These are phyloP conservation scores for Saturnispora besseyi DNA, from an alignment of 805 yeast species.

Conservation along the genomic window DNA sequence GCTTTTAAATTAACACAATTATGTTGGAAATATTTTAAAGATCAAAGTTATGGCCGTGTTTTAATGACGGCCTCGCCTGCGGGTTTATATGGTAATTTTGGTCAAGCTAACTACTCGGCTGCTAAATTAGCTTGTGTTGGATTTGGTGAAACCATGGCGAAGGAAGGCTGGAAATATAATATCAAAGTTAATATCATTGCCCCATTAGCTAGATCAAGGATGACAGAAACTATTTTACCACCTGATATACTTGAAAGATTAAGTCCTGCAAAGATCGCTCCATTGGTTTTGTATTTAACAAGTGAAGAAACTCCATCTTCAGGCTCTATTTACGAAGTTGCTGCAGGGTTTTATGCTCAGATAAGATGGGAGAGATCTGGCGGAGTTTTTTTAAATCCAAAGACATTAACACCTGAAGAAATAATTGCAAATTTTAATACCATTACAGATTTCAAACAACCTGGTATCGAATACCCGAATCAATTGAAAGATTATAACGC, in stretches of 20 bases:
- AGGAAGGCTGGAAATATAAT: slow-evolving; percentile 83
- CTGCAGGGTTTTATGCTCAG: slow-evolving; percentile 89
- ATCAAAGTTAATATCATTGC: slow-evolving; percentile 83
- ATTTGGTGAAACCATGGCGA: slow-evolving; percentile 87
- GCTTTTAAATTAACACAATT: slow-evolving; percentile 77
- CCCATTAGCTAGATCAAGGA: slow-evolving; percentile 90
- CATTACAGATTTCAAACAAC: slow-evolving; percentile 53
- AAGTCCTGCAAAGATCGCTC: slow-evolving; percentile 86
- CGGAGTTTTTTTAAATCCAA: slow-evolving; percentile 76
- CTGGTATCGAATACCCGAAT: slow-evolving; percentile 55
- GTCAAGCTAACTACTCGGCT: slow-evolving; percentile 92
- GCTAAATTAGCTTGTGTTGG: slow-evolving; percentile 89
- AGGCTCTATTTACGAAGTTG: slow-evolving; percentile 81
- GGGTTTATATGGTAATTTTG: slow-evolving; percentile 93
- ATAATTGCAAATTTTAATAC: slow-evolving; percentile 59
- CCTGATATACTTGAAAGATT: slow-evolving; percentile 72
- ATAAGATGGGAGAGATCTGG: slow-evolving; percentile 91
- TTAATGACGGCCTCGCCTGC: slow-evolving; percentile 96
- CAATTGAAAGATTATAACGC: slow-evolving; percentile 63
- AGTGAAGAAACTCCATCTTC: slow-evolving; percentile 56
- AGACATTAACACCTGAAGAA: slow-evolving; percentile 74
- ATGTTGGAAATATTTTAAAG: slow-evolving; percentile 84
- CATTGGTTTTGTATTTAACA: slow-evolving; percentile 72
- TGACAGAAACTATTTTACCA: slow-evolving; percentile 89
- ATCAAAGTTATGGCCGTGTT: slow-evolving; percentile 82